phyloP scores from a whole-genome alignment of 2,329 filamentous ascomycete genomes.

The Fusarium vanettenii region DNA sequence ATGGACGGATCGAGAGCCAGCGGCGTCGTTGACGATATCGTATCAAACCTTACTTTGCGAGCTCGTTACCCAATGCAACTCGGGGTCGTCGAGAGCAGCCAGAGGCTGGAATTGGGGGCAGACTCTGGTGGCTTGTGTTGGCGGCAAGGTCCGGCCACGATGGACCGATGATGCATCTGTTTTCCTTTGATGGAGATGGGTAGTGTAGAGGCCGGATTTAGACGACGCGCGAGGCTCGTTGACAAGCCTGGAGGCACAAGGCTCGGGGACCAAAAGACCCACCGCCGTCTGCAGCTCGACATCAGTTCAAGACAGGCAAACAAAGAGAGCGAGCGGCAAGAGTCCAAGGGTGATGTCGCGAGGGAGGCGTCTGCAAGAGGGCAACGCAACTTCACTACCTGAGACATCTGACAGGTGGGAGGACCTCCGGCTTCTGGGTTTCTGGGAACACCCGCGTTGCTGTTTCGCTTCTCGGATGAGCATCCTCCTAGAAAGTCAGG shows the following conservation, averaged over 20 bases:
- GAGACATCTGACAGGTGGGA: slow-evolving; percentile 9
- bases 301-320: not conserved
- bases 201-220: slow-evolving; percentile 5
- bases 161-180: slow-evolving; percentile 31
- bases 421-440: slow-evolving; percentile 7
- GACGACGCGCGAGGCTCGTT: slow-evolving; percentile 8
- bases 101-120: slow-evolving; percentile 21
- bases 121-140: slow-evolving; percentile 32
- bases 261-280: not conserved
- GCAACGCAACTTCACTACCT: slow-evolving; percentile 4
- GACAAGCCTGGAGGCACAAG: not conserved
- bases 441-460: slow-evolving; percentile 9
- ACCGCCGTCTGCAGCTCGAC: slow-evolving; percentile 2
- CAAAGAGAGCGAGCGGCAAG: not conserved
- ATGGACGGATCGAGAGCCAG: slow-evolving; percentile 18
- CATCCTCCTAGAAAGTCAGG: slow-evolving; percentile 24
- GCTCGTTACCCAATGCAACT: slow-evolving; percentile 32
- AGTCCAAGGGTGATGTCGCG: not conserved
- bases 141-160: slow-evolving; percentile 40
- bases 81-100: slow-evolving; percentile 19
- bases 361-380: not conserved
- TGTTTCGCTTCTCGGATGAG: slow-evolving; percentile 3
- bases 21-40: slow-evolving; percentile 26
- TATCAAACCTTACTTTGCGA: slow-evolving; percentile 33
- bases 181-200: slow-evolving; percentile 2